Evolutionary conservation across 331 rosid genomes (phyloP).

Genomic region (Malus hybrid): DNA sequence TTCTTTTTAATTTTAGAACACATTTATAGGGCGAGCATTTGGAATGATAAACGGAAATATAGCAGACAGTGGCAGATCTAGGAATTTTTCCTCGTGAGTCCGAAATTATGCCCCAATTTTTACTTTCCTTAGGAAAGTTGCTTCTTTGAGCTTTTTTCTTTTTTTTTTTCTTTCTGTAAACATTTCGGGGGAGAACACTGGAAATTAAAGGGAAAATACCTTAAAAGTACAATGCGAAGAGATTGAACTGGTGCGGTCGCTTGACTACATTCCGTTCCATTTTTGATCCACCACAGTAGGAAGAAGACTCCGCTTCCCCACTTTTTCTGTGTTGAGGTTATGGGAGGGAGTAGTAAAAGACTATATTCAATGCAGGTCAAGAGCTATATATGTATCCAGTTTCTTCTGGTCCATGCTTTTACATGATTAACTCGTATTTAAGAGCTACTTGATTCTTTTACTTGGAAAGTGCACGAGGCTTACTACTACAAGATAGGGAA

Average conservation of each 20-base stretch:
- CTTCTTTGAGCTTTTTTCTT: not conserved
- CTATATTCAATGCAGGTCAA: not conserved
- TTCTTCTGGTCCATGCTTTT: not conserved
- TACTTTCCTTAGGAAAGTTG: not conserved
- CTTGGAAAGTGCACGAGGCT: not conserved
- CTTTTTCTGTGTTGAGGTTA: not conserved
- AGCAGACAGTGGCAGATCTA: not conserved
- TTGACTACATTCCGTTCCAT: not conserved
- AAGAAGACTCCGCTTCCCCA: not conserved
- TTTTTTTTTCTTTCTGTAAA: too few species aligned
- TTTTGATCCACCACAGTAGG: not conserved
- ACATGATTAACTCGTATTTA: not conserved
- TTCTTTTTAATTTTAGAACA: not conserved
- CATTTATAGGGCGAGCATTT: not conserved
- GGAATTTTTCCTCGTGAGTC: not conserved
- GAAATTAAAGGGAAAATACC: not conserved
- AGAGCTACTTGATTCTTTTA: not conserved
- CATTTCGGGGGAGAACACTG: not conserved
- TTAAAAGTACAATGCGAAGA: not conserved
- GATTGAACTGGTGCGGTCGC: not conserved
- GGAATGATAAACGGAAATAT: not conserved
- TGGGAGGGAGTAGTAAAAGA: not conserved
- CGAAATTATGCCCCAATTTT: not conserved
- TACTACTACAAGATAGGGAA: not conserved
- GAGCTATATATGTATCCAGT: not conserved